Percentiles rank a stretch among this genome's conserved stretches.
Conservation (phyloP, 2,329 filamentous ascomycete species). For the Claviceps humidiphila region DNA sequence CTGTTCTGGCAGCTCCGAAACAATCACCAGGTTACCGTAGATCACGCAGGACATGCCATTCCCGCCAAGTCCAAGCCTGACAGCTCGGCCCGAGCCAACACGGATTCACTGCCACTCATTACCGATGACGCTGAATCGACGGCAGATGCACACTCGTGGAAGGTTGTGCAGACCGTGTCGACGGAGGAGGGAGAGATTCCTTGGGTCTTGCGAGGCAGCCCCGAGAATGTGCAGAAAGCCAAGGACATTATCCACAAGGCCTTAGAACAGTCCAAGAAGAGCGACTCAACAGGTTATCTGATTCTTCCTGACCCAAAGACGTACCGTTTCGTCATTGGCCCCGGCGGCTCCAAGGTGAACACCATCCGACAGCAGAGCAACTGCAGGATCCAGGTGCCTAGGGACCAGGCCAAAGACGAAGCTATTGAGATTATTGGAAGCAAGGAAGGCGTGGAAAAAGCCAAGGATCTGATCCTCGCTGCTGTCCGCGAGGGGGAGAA, state of each 20-base stretch:
- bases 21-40: conserved; percentile 78
- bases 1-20: conserved; percentile 85
- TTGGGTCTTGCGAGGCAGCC: conserved; percentile 73
- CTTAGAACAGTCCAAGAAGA: conserved; percentile 57
- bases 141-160: conserved; percentile 68
- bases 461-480: conserved; percentile 77
- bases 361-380: conserved; percentile 81
- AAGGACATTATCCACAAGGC: conserved; percentile 61
- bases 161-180: conserved; percentile 52
- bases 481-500: conserved; percentile 54
- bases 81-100: conserved; percentile 40
- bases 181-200: conserved; percentile 63
- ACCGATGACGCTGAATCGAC: conserved; percentile 64
- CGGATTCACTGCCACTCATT: conserved; percentile 68
- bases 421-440: conserved; percentile 82
- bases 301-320: conserved; percentile 79
- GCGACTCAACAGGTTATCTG: conserved; percentile 68
- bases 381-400: conserved; percentile 87
- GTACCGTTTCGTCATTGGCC: conserved; percentile 83
- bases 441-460: conserved; percentile 69
- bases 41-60: conserved; percentile 70
- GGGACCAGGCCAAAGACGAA: conserved; percentile 60
- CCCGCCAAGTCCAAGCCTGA: conserved; percentile 61
- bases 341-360: conserved; percentile 83
- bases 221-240: conserved; percentile 71